Conservation (phyloP, 2,329 filamentous ascomycete species). For the Coniochaeta prunicola region DNA sequence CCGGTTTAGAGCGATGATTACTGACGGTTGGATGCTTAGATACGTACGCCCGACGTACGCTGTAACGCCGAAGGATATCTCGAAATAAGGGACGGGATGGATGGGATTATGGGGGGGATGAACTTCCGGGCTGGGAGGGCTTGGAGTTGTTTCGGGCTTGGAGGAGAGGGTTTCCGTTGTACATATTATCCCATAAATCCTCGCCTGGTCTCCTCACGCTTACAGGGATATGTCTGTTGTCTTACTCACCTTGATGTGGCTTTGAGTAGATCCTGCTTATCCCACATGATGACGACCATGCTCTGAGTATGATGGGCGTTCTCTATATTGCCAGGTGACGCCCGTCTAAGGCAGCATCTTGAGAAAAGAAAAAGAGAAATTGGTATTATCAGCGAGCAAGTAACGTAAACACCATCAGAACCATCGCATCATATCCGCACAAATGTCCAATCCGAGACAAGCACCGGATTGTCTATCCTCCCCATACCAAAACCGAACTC, state of each 20-base stretch:
- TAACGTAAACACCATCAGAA: neutral
- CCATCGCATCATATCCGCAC: neutral
- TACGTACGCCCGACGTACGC: conserved; percentile 76
- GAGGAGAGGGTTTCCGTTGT: neutral
- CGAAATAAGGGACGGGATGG: conserved; percentile 37
- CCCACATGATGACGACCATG: neutral
- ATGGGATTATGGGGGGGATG: neutral
- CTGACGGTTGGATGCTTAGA: conserved; percentile 51
- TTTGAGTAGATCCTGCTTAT: neutral
- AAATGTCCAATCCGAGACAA: neutral
- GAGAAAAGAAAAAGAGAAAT: neutral
- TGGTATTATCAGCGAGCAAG: neutral
- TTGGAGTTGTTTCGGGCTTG: neutral
- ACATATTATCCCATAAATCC: neutral
- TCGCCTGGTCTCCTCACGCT: neutral
- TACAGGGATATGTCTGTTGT: neutral
- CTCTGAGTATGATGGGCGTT: neutral
- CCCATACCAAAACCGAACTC: neutral
- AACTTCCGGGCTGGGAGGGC: neutral
- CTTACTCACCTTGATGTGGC: neutral
- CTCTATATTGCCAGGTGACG: too few relatives aligned
- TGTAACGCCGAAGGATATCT: conserved; percentile 56
- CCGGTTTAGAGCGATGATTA: too few relatives aligned
- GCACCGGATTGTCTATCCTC: neutral
- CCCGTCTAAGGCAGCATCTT: too few relatives aligned